phyloP scores from a whole-genome alignment of 164 flowering plant species.

The Echeveria elegans region DNA sequence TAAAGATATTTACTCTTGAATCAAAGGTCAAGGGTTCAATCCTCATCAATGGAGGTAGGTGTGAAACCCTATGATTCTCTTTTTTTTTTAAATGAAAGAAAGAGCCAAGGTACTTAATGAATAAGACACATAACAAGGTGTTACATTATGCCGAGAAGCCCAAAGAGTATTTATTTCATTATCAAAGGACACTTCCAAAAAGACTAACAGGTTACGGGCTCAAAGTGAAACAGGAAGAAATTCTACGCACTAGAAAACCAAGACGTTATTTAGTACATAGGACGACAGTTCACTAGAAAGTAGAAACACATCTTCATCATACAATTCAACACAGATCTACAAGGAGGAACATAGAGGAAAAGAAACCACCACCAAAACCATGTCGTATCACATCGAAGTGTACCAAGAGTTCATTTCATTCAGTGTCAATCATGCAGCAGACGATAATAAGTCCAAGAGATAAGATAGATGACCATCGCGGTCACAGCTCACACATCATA shows the following conservation, averaged over 20 bases:
- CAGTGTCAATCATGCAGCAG: not conserved
- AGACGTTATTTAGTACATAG: too few relatives aligned
- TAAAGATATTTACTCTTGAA: too few relatives aligned
- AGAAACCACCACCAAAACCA: not conserved
- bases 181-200: not conserved
- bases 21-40: too few relatives aligned
- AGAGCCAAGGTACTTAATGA: not conserved
- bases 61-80: too few relatives aligned
- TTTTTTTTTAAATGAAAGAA: not conserved
- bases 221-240: not conserved
- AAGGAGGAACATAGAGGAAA: not conserved
- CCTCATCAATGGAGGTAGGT: too few relatives aligned
- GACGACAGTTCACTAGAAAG: too few relatives aligned
- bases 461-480: not conserved
- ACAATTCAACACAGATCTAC: not conserved
- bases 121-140: not conserved
- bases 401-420: too few relatives aligned
- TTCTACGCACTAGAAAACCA: not conserved
- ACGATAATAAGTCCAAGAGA: not conserved
- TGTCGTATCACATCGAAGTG: not conserved
- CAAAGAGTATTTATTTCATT: not conserved
- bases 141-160: not conserved
- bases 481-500: not conserved
- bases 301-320: too few relatives aligned
- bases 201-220: not conserved